These are phyloP conservation scores for Capsicum chinense DNA, from an alignment of 257 asterid genomes.

Conservation along the genomic window DNA sequence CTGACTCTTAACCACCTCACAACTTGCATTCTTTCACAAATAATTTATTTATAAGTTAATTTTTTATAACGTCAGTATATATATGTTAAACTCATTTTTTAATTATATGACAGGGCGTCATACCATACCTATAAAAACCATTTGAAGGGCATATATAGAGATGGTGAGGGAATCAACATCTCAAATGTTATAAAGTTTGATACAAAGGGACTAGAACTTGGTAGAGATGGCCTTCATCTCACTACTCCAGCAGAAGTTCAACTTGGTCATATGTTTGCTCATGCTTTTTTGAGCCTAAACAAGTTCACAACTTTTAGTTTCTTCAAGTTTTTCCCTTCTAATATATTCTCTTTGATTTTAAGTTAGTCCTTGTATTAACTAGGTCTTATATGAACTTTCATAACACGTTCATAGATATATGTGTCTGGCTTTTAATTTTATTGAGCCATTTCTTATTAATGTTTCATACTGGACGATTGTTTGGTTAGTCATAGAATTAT, in stretches of 20 bases:
- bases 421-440: background rate
- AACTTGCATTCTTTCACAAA: too few relatives aligned
- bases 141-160: constrained; percentile 48
- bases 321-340: background rate
- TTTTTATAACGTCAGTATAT: background rate
- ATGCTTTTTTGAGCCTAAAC: constrained; percentile 36
- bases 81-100: background rate
- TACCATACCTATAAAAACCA: constrained; percentile 10
- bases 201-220: constrained; percentile 58
- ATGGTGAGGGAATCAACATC: constrained; percentile 50
- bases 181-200: constrained; percentile 62
- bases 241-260: constrained; percentile 54
- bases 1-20: too few relatives aligned
- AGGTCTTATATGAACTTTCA: background rate
- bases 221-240: constrained; percentile 59
- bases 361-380: background rate
- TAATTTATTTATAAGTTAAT: too few relatives aligned
- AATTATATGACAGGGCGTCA: background rate
- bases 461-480: background rate
- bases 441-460: background rate
- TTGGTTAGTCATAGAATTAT: background rate
- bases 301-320: constrained; percentile 7
- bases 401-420: background rate
- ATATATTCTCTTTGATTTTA: constrained; percentile 18
- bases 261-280: constrained; percentile 61